Base-by-base conservation (phyloP, 306 rosid species). In the Cucumis sativus region DNA sequence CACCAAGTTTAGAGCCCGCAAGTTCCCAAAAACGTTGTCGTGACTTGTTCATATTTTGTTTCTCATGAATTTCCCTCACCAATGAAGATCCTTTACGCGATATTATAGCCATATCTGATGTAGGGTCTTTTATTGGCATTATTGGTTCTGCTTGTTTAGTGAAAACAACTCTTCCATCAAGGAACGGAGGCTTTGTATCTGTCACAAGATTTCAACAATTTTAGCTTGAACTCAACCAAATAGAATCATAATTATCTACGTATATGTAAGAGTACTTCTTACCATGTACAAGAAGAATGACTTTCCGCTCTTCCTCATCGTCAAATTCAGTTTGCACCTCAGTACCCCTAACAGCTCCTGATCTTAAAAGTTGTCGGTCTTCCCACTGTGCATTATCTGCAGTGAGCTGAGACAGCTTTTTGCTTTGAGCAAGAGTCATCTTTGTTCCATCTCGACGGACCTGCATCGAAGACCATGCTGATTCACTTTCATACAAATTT, bases 11-110 rank as follows among this genome's bases (percentile, higher is more conserved):
- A 61, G 98, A 95, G 81, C 98, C 98, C 33, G 98, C 98, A 78
- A 95, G 97, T 89, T 95, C 98, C 98, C 98, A 95, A 85, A 95
- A 95, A 62, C 97, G 97, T 81, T 95, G 98, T 58, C 97, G 98
- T 80, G 98, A 95, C 72, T 95, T 95, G 78, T 90, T 92, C 80
- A 16, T 40, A 81, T 97, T 95, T 87, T 95, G 97, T 72, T 95
- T 95, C 84, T 95, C 98, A 57, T 89, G 97, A 71, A 88, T 88
- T 85, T 95, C 98, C 81, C 93, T 90, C 63, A 95, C 98, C 51
- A 95, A 30, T 78, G 86, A 1, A 84, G 98, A 95, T 66, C 98
- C 98, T 86, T 95, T 95, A 49, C 98, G 97, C 75, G 98, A 92
- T 81, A 95, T 92, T 74, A 95, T 92, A 80, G 98, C 98, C 98